Percentiles rank a stretch among this genome's conserved stretches.
phyloP scores from a whole-genome alignment of 2,329 filamentous ascomycete species.

The Colletotrichum sp. region DNA sequence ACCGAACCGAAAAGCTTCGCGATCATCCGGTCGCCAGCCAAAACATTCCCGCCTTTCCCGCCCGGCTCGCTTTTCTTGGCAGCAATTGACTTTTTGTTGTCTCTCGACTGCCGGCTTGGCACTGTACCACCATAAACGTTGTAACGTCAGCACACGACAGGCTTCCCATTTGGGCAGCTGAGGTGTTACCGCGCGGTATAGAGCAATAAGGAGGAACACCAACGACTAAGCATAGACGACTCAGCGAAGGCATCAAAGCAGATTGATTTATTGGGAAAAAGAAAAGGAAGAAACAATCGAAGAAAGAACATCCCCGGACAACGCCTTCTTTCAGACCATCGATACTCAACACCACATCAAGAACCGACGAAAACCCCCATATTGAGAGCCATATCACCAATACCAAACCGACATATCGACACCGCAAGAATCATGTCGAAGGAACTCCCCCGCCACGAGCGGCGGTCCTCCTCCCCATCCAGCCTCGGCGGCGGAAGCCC shows the following conservation, averaged over 20 bases:
- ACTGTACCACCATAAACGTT: neutral
- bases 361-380: neutral
- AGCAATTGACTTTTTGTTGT: neutral
- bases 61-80: neutral
- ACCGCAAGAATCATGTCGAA: neutral
- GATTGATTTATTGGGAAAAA: neutral
- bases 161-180: constrained; percentile 1
- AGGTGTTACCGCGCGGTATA: neutral
- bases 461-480: neutral
- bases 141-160: neutral
- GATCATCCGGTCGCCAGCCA: neutral
- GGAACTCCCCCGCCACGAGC: constrained; percentile 13
- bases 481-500: neutral
- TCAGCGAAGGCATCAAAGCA: neutral
- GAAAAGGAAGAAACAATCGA: neutral
- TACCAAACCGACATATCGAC: neutral
- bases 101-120: constrained; percentile 16
- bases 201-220: neutral
- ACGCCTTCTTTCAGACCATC: neutral
- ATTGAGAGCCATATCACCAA: neutral
- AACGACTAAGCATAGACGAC: neutral
- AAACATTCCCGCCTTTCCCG: neutral
- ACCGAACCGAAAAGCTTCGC: neutral
- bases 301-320: neutral
- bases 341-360: neutral